phyloP scores from a whole-genome alignment of 1,284 basidiomycete genomes.

The Macrocystidia cucumis region DNA sequence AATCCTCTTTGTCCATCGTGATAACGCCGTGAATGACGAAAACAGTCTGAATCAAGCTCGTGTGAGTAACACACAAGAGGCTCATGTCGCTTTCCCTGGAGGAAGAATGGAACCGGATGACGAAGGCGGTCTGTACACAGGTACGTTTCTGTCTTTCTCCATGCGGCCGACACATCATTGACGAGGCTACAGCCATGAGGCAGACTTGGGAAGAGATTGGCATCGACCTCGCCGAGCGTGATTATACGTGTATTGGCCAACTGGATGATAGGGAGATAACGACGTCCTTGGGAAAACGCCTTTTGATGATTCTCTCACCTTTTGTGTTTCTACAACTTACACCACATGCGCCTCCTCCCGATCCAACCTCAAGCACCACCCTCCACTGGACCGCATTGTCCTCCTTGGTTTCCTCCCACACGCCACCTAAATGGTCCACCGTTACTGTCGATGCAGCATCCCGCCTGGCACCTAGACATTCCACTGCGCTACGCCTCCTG shows the following conservation, averaged over 20 bases:
- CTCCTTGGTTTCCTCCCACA: constrained; percentile 44
- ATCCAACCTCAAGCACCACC: constrained; percentile 75
- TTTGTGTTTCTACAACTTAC: constrained; percentile 92
- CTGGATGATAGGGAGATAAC: constrained; percentile 99
- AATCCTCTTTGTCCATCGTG: constrained; percentile 81
- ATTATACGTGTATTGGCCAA: constrained; percentile 87
- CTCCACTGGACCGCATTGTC: constrained; percentile 90
- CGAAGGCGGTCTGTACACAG: constrained; percentile 89
- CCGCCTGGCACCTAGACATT: constrained; percentile 80
- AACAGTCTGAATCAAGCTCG: constrained; percentile 27
- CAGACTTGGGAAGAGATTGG: constrained; percentile 99
- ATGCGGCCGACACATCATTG: constrained; percentile 9
- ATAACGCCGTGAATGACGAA: constrained; percentile 42
- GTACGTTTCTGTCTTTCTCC: constrained; percentile 30
- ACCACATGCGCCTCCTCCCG: constrained; percentile 64
- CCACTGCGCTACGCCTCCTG: constrained; percentile 61
- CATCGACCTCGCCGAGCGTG: constrained; percentile 90
- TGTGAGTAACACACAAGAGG: constrained; percentile 39
- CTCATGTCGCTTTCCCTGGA: constrained; percentile 95
- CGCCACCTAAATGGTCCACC: constrained; percentile 63
- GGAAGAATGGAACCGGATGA: constrained; percentile 90
- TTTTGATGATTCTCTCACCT: constrained; percentile 96
- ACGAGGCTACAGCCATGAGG: constrained; percentile 62
- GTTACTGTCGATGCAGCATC: constrained; percentile 95
- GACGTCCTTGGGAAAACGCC: constrained; percentile 92